Percentiles rank a stretch among this genome's conserved stretches.
phyloP scores from a whole-genome alignment of 257 asterid genomes.

The Nemophila menziesii region DNA sequence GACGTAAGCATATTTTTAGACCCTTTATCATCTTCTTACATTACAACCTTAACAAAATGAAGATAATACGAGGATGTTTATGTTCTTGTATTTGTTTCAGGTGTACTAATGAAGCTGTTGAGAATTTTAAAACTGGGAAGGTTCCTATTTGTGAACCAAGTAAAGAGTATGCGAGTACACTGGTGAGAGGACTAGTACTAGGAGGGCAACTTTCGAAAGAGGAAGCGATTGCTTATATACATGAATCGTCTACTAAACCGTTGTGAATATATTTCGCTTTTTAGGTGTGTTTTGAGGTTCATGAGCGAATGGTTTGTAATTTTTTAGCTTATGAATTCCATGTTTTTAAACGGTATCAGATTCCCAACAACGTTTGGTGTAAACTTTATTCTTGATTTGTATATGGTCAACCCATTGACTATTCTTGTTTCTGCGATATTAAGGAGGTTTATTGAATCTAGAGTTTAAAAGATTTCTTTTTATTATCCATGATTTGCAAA shows the following conservation, averaged over 20 bases:
- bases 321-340: neutral
- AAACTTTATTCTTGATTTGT: neutral
- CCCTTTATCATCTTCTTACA: neutral
- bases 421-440: too few species aligned
- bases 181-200: conserved; percentile 70
- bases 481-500: too few species aligned
- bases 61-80: neutral
- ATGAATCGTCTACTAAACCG: conserved; percentile 44
- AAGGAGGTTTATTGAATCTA: too few species aligned
- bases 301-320: neutral
- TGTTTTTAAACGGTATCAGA: neutral
- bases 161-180: conserved; percentile 47
- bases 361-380: neutral
- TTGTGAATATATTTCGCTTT: conserved; percentile 22
- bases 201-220: conserved; percentile 66
- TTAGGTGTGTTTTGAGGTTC: neutral
- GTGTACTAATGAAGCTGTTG: conserved; percentile 48
- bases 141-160: conserved; percentile 40
- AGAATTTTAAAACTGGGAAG: conserved; percentile 46
- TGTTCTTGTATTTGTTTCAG: conserved; percentile 26
- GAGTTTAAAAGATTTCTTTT: too few species aligned
- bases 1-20: conserved; percentile 59
- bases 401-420: too few species aligned
- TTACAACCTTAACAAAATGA: neutral
- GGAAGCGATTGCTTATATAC: conserved; percentile 63